Evolutionary conservation across 176 grass and related monocot species (phyloP), one percentile per base, ranked within the genome.

Genomic region (Ampelocalamus luodianensis): DNA sequence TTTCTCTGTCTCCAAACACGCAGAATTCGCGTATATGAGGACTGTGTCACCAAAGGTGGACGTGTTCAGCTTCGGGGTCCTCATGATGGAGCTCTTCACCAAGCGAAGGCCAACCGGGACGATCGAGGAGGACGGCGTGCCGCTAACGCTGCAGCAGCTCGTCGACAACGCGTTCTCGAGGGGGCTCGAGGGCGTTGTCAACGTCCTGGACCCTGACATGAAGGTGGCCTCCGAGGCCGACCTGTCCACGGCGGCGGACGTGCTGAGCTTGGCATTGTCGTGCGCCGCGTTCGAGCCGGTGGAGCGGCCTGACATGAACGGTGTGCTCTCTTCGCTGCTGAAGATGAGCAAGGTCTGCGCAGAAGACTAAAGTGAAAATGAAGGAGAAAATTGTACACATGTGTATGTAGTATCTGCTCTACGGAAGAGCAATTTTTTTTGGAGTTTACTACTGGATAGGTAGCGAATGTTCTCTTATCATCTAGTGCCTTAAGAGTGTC

Each of bases 21-120:
- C 82, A 98, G 96, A 98, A 63, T 83, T 98, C 45, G 96, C 96
- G 16, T 95, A 94, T 78, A 95, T 95, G 96, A 85, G 83, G 85
- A 82, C 77, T 10, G 77, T 85, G 10, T 86, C 89, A 32, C 78
- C 96, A 0, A 98, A 92, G 86, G 93, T 29, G 3, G 96, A 98
- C 69, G 96, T 98, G 67, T 98, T 98, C 91, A 95, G 96, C 79
- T 98, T 98, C 78, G 93, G 93, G 59, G 34, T 98, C 5, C 37
- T 94, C 37, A 60, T 91, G 87, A 98, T 98, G 85, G 91, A 98
- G 82, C 51, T 98, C 6, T 89, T 98, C 80, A 98, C 93, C 13
- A 78, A 72, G 80, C 90, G 83, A 34, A 76, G 91, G 45, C 96
- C 96, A 8, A 98, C 96, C 0, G 85, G 72, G 37, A 70, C 65